Base-by-base conservation (phyloP, 164 flowering plant species). In the Litsea cubeba region DNA sequence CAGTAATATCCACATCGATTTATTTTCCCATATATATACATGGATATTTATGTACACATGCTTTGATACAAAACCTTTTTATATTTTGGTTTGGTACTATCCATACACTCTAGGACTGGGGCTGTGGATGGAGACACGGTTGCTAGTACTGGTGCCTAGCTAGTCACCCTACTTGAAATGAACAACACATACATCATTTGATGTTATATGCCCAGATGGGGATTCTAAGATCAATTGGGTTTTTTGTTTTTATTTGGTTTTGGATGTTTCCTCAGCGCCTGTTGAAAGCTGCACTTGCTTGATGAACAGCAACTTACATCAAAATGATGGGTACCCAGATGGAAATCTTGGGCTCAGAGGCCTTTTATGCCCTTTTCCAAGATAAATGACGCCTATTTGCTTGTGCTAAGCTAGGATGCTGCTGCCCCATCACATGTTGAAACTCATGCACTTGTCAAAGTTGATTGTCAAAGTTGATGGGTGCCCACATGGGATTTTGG, bases 101-200 rank as follows among this genome's bases (percentile, higher is more conserved):
- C 67, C 68, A 72, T 8, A 62, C 54, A 63, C 11, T 25, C 57
- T 32, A 11, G 46, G 46, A 5, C 46, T 40, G 46, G 57, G 46
- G 68, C 74, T 62, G 58, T 72, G 74, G 35, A 62, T 62, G 28
- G 28, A 14, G 74, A 72, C 68, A 24, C 11, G 17, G 68, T 72
- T 64, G 30, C 74, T 46, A 58, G 50, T 71, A 24, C 32, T 20
- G 2, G 26, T 15, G 17, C 65, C 73, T 71, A 49, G 72, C 62
- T 70, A 70, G 32, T 70, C 62, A 23, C 62, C 46, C 72, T 51
- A 50, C 62, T 70, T 51, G 72, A 69, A 62, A 72, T 62, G 74
- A 72, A 72, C 73, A 30, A 71, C 65, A 50, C 73, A 58, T 72
- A 22, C 75, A 73, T 50, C 46, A 73, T 24, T 20, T 17, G 26